Base-by-base conservation (phyloP, 208 protist species). In the Trypanosomatidae sp. region DNA sequence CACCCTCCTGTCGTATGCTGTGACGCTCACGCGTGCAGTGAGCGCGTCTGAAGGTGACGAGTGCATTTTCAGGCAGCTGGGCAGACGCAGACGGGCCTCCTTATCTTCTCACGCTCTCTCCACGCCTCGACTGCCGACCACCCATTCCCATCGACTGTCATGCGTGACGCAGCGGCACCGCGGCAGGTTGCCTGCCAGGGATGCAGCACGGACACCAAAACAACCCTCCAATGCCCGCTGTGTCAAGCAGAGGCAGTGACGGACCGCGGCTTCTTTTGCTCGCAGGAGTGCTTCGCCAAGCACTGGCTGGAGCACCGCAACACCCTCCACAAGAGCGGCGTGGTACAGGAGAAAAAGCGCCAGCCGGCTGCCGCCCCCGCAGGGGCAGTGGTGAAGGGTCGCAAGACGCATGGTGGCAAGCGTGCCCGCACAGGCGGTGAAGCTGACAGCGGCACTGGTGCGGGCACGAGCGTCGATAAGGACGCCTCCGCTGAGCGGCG, bases 261-360 rank as follows among this genome's bases (percentile, higher is more conserved):
- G 33, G 74, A 87, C 30, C 76, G 77, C 62, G 92, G 90, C n/a
- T 95, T 91, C 78, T 97, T 90, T 78, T 97, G 92, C 74, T 69
- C 76, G 5, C 92, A 97, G 77, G 74, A 82, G 67, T 97, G 92
- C 74, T 97, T 97, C 66, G 91, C 90, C 13, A 74, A 77, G 62
- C 84, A 94, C 70, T 97, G 92, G 90, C 62, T 91, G 5, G 58
- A 73, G 44, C 92, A 97, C 78, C 90, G 92, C 39, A 72, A 88
- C 56, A 85, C 85, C 25, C 74, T 86, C 22, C 92, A 97, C 74
- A 88, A 85, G 71, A 85, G 82, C 22, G 87, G 85, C 62, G 82
- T 91, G 10, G 90, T 92, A 67, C 76, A 87, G 5, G 86, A 83
- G 60, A 76, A 76, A 70, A 83, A 84, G 76, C 74, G 71, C 10